phyloP scores from a whole-genome alignment of 768 basidiomycete species.

The Russula brevipes region DNA sequence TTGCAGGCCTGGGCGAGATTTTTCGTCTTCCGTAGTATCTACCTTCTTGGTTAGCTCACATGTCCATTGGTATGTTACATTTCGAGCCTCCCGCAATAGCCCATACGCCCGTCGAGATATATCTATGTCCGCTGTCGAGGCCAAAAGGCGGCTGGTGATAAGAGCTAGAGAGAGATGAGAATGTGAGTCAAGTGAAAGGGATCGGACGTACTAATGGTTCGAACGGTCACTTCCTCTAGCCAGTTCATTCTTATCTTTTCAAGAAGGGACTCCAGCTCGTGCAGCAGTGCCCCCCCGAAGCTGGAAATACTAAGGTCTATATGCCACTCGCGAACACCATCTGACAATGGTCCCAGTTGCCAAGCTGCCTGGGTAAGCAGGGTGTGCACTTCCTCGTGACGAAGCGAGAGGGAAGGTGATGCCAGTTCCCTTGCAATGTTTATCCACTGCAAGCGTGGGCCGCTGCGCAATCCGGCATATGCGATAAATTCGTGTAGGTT shows the following conservation, averaged over 20 bases:
- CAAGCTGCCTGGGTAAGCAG: slow-evolving; percentile 42
- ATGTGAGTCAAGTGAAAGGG: too few relatives aligned
- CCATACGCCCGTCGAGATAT: background rate
- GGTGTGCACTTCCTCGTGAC: slow-evolving; percentile 37
- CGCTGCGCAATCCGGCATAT: slow-evolving; percentile 44
- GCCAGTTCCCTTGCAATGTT: slow-evolving; percentile 48
- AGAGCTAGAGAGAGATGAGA: background rate
- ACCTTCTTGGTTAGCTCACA: background rate
- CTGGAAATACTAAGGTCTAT: slow-evolving; percentile 30
- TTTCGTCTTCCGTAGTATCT: slow-evolving; percentile 2
- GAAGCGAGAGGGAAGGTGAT: slow-evolving; percentile 37
- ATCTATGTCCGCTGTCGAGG: background rate
- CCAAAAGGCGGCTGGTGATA: slow-evolving; percentile 7
- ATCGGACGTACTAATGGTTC: slow-evolving; percentile 11
- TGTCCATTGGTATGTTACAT: slow-evolving; percentile 7
- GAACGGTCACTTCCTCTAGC: slow-evolving; percentile 27
- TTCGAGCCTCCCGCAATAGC: slow-evolving; percentile 12
- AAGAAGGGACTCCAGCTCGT: slow-evolving; percentile 36
- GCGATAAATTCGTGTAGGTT: slow-evolving; percentile 43
- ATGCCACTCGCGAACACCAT: slow-evolving; percentile 37
- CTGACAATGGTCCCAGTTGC: slow-evolving; percentile 37
- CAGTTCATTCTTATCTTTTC: slow-evolving; percentile 39
- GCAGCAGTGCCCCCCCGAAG: slow-evolving; percentile 38
- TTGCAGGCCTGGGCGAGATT: background rate
- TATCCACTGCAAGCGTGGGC: slow-evolving; percentile 44